Evolutionary conservation across 345 rosid species (phyloP).

Genomic region (Excoecaria agallocha): DNA sequence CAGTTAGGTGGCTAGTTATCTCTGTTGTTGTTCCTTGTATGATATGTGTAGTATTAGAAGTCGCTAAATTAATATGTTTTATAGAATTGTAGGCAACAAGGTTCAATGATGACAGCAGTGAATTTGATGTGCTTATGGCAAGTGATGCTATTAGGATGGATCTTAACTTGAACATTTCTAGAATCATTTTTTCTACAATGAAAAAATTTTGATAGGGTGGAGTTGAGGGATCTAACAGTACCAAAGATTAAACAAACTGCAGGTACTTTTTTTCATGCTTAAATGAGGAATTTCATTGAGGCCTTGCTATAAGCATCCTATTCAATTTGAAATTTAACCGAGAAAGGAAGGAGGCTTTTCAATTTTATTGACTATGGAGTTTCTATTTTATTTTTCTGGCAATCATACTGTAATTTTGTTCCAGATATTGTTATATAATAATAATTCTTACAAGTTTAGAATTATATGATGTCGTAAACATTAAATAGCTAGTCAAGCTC

Average conservation of each 20-base stretch:
- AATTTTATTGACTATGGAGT: neutral
- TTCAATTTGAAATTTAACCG: neutral
- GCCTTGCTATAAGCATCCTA: neutral
- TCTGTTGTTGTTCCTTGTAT: neutral
- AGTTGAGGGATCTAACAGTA: slow-evolving; percentile 63
- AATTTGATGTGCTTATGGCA: slow-evolving; percentile 94
- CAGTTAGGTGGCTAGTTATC: neutral
- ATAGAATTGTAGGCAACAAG: slow-evolving; percentile 72
- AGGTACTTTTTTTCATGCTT: slow-evolving; percentile 40
- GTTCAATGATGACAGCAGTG: slow-evolving; percentile 80
- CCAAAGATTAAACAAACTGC: slow-evolving; percentile 94
- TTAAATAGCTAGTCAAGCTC: slow-evolving; percentile 34
- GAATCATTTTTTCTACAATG: slow-evolving; percentile 80
- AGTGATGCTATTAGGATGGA: slow-evolving; percentile 99
- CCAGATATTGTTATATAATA: neutral
- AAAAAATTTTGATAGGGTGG: slow-evolving; percentile 70
- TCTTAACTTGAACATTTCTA: slow-evolving; percentile 83
- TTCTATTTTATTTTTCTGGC: neutral
- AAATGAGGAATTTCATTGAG: neutral
- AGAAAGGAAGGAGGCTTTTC: slow-evolving; percentile 1
- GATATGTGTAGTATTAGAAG: slow-evolving; percentile 9
- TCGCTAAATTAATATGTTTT: slow-evolving; percentile 22
- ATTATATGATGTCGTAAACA: too few relatives aligned
- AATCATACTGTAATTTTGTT: neutral
- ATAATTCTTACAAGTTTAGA: too few relatives aligned